phyloP scores from a whole-genome alignment of 2,329 filamentous ascomycete species.

The Fonsecaea pedrosoi region DNA sequence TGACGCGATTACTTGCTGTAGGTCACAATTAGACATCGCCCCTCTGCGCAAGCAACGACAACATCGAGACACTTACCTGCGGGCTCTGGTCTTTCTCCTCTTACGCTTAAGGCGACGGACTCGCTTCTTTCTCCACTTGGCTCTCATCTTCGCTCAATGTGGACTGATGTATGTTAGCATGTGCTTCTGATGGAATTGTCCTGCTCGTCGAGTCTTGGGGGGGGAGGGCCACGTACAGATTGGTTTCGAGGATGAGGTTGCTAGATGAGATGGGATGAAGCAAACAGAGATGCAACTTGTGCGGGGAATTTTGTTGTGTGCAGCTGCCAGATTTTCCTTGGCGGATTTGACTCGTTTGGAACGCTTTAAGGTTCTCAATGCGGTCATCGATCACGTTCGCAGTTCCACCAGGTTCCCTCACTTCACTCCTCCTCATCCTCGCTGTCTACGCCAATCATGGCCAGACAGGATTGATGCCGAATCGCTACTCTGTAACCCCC shows the following conservation, averaged over 20 bases:
- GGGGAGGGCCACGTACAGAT: conserved; percentile 21
- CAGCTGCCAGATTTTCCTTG: conserved; percentile 23
- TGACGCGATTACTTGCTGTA: conserved; percentile 72
- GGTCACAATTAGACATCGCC: conserved; percentile 45
- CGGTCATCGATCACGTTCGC: conserved; percentile 11
- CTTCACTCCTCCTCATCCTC: background rate
- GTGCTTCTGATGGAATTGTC: background rate
- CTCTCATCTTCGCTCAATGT: conserved; percentile 67
- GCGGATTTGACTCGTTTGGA: conserved; percentile 25
- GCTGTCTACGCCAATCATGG: background rate
- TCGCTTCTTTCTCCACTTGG: conserved; percentile 99
- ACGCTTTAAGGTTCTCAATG: conserved; percentile 13
- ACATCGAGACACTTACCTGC: conserved; percentile 76
- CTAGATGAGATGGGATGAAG: conserved; percentile 31
- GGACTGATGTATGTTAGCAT: conserved; percentile 28
- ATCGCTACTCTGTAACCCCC: background rate
- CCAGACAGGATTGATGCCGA: background rate
- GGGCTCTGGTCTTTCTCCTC: conserved; percentile 99
- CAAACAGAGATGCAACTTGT: conserved; percentile 19
- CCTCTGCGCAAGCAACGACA: background rate
- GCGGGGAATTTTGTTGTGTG: conserved; percentile 25
- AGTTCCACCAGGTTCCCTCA: background rate
- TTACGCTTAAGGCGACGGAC: conserved; percentile 99
- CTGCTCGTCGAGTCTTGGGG: background rate
- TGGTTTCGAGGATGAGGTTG: conserved; percentile 35